phyloP scores from a whole-genome alignment of 176 grass and related monocot genomes.

The Carex parvula region DNA sequence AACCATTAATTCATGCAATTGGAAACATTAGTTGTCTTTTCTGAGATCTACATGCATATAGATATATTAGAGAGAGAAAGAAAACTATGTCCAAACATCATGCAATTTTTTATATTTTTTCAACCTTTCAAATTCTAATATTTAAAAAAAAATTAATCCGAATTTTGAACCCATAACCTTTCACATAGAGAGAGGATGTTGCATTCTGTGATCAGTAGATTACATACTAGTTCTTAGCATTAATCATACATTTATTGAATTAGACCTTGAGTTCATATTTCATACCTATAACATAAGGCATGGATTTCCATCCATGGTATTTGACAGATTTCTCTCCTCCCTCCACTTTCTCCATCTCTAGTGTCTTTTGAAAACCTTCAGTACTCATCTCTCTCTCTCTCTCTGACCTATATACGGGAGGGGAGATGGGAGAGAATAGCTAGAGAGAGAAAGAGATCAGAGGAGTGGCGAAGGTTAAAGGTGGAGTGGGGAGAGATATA shows the following conservation, averaged over 20 bases:
- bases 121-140: no score
- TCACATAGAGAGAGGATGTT: no score
- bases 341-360: conserved; percentile 18
- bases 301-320: conserved; percentile 64
- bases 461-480: neutral
- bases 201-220: no score
- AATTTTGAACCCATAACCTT: no score
- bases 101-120: no score
- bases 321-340: conserved; percentile 13
- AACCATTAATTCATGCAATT: neutral
- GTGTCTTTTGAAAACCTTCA: neutral
- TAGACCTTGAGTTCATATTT: neutral
- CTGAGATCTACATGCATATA: neutral
- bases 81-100: no score
- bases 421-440: neutral
- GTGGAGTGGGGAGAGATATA: neutral
- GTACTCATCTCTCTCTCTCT: neutral
- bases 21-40: neutral
- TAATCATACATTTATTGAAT: neutral
- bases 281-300: conserved; percentile 79
- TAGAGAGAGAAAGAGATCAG: neutral
- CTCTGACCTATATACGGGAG: neutral
- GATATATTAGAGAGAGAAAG: no score
- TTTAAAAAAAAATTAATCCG: no score
- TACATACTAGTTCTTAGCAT: no score